Evolutionary conservation across 2,329 filamentous ascomycete species (phyloP), one percentile per base, ranked within the genome.

Genomic region (Fusarium nelsonii): DNA sequence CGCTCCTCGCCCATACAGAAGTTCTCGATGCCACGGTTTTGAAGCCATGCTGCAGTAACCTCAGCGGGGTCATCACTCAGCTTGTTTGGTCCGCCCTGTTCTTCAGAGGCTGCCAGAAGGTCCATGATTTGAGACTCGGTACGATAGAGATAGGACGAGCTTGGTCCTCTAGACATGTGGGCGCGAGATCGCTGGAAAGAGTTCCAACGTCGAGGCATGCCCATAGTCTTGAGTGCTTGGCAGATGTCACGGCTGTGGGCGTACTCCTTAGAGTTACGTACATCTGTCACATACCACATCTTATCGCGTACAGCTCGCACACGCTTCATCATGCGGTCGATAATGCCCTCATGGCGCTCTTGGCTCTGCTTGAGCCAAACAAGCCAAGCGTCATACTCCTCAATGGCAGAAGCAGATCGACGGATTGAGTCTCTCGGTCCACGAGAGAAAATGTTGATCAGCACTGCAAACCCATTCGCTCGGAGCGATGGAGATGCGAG

Each of bases 251-350:
- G 90, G 39, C 93, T 93, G 71, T 97, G 91, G 63, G 96, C 92
- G 74, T 97, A 98, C 11, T 90, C 89, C 49, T 90, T 92, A 6
- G 96, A 97, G 73, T 95, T 94, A 66, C 93, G 91, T 30, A 98
- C 94, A 78, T 97, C 94, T 2, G 92, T 95, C 63, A 96, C 92
- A 77, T 97, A 99, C 96, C 96, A 99, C 92, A 98, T 97, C 84
- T 98, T 98, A 78, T 97, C 92, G 41, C 96, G 89, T 39, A 97
- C 84, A 23, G 91, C 90, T 59, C 90, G 88, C 37, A 96, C 84
- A 7, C 88, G 88, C 61, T 85, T 84, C 85, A 93, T 91, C 87
- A 93, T 92, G 7, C 88, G 85, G 40, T 93, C 91, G 36, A 94
- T 90, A 14, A 89, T 86, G 4, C 85, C 86, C 73, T 95, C 92